A percentile compares a stretch with the other conserved stretches of the same genome.
Conservation (phyloP, 2,329 filamentous ascomycete genomes). For the Trichoderma semiorbis region DNA sequence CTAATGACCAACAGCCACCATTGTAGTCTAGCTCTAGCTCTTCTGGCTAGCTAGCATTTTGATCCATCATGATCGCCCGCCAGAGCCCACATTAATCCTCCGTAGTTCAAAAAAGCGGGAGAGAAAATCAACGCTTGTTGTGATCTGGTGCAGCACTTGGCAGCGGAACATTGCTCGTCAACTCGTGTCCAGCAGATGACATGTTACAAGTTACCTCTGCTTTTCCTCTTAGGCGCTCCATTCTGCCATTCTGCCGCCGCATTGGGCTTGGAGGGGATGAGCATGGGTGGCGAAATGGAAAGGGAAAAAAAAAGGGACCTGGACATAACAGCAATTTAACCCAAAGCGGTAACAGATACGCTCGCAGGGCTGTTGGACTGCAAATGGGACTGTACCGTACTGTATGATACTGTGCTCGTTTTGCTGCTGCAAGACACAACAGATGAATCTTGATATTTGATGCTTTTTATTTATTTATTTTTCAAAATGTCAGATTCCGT, state of each 20-base stretch:
- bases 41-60: neutral
- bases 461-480: neutral
- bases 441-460: neutral
- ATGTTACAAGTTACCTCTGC: neutral
- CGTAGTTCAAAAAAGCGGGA: neutral
- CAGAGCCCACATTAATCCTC: neutral
- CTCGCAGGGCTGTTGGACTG: neutral
- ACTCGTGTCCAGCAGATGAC: neutral
- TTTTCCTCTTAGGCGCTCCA: neutral
- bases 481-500: neutral
- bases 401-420: neutral
- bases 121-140: neutral
- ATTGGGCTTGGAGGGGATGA: neutral
- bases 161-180: neutral
- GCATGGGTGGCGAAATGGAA: neutral
- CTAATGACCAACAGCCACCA: neutral
- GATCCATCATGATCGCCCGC: neutral
- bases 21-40: neutral
- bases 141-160: neutral
- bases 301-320: neutral
- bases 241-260: neutral
- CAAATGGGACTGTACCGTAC: neutral
- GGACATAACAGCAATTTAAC: neutral
- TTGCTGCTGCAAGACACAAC: neutral
- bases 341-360: slow-evolving; percentile 3